These are phyloP conservation scores for Xylariales sp. DNA, from an alignment of 2,329 filamentous ascomycete genomes.

Conservation along the genomic window DNA sequence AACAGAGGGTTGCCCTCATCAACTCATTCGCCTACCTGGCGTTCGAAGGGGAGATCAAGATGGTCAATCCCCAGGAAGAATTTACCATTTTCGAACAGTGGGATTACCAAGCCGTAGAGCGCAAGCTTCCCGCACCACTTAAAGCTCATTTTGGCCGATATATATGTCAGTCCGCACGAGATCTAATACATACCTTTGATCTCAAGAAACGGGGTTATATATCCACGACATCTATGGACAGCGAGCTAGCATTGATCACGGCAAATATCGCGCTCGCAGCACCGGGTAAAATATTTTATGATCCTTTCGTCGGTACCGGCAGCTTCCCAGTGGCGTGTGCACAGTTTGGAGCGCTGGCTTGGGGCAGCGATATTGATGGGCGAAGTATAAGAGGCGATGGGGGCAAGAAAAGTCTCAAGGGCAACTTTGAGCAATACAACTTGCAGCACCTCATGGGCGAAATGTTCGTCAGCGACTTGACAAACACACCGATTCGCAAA, in stretches of 20 bases:
- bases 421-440: constrained; percentile 84
- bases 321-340: constrained; percentile 88
- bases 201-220: constrained; percentile 94
- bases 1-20: constrained; percentile 69
- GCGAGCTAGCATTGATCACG: constrained; percentile 84
- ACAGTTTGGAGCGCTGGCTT: constrained; percentile 78
- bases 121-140: constrained; percentile 49
- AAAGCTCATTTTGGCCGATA: constrained; percentile 69
- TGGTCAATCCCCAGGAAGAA: constrained; percentile 68
- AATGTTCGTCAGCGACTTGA: constrained; percentile 80
- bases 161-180: constrained; percentile 62
- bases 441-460: constrained; percentile 65
- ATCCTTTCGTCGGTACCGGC: constrained; percentile 93
- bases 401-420: constrained; percentile 43
- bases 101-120: constrained; percentile 47
- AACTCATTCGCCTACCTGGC: constrained; percentile 75
- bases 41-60: constrained; percentile 72
- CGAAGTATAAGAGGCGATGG: constrained; percentile 75
- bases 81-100: constrained; percentile 86
- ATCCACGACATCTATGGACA: constrained; percentile 95
- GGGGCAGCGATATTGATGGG: constrained; percentile 92
- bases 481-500: constrained; percentile 71
- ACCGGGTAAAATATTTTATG: constrained; percentile 83
- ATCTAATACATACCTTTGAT: constrained; percentile 70
- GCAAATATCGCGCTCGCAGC: constrained; percentile 84